These are phyloP conservation scores for Calonectria montana DNA, from an alignment of 2,329 filamentous ascomycete genomes.

Conservation along the genomic window DNA sequence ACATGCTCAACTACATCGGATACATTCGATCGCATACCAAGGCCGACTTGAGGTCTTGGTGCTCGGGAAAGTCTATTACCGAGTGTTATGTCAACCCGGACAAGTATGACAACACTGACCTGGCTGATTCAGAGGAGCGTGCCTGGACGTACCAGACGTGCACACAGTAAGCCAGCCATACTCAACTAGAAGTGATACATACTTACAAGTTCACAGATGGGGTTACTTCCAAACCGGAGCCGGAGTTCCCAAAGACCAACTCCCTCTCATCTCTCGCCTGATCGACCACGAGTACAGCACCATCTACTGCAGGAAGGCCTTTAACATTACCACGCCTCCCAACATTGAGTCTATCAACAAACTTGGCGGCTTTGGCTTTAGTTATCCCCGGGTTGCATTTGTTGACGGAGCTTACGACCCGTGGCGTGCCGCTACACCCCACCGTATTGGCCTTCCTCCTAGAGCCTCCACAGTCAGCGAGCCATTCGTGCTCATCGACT, in stretches of 20 bases:
- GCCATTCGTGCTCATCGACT: slow-evolving; percentile 78
- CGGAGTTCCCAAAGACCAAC: slow-evolving; percentile 70
- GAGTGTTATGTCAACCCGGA: slow-evolving; percentile 48
- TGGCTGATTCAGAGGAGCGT: slow-evolving; percentile 43
- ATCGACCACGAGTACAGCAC: slow-evolving; percentile 73
- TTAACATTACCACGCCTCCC: slow-evolving; percentile 74
- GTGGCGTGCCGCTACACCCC: slow-evolving; percentile 80
- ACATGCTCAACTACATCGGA: slow-evolving; percentile 65
- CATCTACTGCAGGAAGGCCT: slow-evolving; percentile 72
- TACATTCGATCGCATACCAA: slow-evolving; percentile 51
- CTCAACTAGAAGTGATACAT: not conserved
- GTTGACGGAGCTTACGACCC: slow-evolving; percentile 84
- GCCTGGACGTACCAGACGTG: slow-evolving; percentile 67
- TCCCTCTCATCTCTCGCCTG: slow-evolving; percentile 78
- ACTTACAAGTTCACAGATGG: slow-evolving; percentile 64
- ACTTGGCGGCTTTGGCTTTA: slow-evolving; percentile 78
- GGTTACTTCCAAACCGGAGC: slow-evolving; percentile 82
- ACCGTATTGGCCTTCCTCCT: slow-evolving; percentile 69
- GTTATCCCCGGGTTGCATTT: slow-evolving; percentile 79
- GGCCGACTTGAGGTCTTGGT: slow-evolving; percentile 32
- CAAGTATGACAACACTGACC: slow-evolving; percentile 30
- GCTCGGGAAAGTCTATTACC: slow-evolving; percentile 38
- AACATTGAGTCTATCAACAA: slow-evolving; percentile 78
- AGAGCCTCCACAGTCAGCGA: slow-evolving; percentile 71
- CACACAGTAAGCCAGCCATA: slow-evolving; percentile 58